These are phyloP conservation scores for Tylopilus sp. DNA, from an alignment of 1,284 basidiomycete species.

Conservation along the genomic window DNA sequence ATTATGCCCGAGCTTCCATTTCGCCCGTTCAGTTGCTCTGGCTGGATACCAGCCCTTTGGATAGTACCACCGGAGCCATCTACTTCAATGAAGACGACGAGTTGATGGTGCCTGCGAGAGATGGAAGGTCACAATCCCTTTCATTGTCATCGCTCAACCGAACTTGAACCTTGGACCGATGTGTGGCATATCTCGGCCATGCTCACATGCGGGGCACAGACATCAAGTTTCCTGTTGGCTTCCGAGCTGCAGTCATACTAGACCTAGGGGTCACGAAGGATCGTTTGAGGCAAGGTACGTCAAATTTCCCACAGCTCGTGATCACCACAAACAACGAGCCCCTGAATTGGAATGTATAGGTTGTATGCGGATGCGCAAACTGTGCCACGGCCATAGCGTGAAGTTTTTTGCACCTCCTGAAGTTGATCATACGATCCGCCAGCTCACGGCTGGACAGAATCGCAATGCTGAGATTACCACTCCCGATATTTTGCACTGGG, in stretches of 20 bases:
- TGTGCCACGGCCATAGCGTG: slow-evolving; percentile 59
- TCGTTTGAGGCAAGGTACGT: slow-evolving; percentile 59
- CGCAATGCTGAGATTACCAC: slow-evolving; percentile 29
- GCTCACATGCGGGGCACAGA: slow-evolving; percentile 68
- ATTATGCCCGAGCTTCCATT: too few relatives aligned
- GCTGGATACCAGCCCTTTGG: slow-evolving; percentile 43
- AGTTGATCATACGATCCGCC: slow-evolving; percentile 50
- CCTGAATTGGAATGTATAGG: slow-evolving; percentile 34
- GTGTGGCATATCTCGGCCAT: slow-evolving; percentile 64
- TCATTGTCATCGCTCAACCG: slow-evolving; percentile 53
- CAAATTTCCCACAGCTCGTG: not conserved
- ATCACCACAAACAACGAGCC: not conserved
- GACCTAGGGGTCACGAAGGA: slow-evolving; percentile 62
- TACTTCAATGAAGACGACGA: slow-evolving; percentile 57
- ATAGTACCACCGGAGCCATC: slow-evolving; percentile 50
- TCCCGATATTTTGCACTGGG: slow-evolving; percentile 55
- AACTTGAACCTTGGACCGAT: slow-evolving; percentile 52
- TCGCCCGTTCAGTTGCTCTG: slow-evolving; percentile 36
- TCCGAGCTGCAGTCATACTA: slow-evolving; percentile 39
- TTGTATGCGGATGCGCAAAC: slow-evolving; percentile 59
- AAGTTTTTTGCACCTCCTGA: slow-evolving; percentile 60
- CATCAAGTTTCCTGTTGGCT: slow-evolving; percentile 56
- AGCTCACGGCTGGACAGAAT: slow-evolving; percentile 18
- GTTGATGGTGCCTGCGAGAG: slow-evolving; percentile 34
- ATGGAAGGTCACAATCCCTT: slow-evolving; percentile 50